Evolutionary conservation across 139 green algal species (phyloP), one percentile per base, ranked within the genome.

Genomic region (Dunaliella primolecta): DNA sequence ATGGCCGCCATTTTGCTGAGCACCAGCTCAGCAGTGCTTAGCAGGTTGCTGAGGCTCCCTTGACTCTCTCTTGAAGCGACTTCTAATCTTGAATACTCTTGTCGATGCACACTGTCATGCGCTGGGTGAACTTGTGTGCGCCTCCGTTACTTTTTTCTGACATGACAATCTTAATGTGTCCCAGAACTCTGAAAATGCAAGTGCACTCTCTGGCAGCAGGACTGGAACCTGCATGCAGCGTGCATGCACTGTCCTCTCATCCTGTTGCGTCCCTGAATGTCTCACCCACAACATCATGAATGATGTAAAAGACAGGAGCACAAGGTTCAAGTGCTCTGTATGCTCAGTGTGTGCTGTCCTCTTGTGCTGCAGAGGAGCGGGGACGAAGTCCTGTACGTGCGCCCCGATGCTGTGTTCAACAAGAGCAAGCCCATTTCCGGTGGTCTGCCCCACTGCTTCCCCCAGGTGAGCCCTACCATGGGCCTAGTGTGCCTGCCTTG

Each of bases 371-470:
- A 82, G 78, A 36, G 23, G 35, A 82, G 78, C 78, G 96, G 94
- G 0, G 92, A 97, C 75, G 97, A 99, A 85, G 91, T 99, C 31
- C 92, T 99, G 32, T 99, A 97, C 84, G 92, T 98, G 36, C 90
- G 97, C 2, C 96, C 97, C 11, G 97, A 99, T 84, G 96, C 97
- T 35, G 92, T 96, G 57, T 99, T 99, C 82, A 96, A 98, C 88
- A 96, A 95, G 81, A 91, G 85, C 36, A 98, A 98, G 91, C 95
- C 95, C 75, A 98, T 98, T 86, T 94, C 86, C 31, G 96, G 96
- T 29, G 97, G 97, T 80, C 94, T 99, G 36, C 97, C 97, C 1
- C 93, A 97, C 85, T 99, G 97, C 95, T 99, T 99, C 89, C 97
- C 97, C 21, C 92, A 96, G 88, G 92, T 94, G 72, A 1, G 84